These are phyloP conservation scores for Roridomyces roridus DNA, from an alignment of 768 basidiomycete species.

Conservation along the genomic window DNA sequence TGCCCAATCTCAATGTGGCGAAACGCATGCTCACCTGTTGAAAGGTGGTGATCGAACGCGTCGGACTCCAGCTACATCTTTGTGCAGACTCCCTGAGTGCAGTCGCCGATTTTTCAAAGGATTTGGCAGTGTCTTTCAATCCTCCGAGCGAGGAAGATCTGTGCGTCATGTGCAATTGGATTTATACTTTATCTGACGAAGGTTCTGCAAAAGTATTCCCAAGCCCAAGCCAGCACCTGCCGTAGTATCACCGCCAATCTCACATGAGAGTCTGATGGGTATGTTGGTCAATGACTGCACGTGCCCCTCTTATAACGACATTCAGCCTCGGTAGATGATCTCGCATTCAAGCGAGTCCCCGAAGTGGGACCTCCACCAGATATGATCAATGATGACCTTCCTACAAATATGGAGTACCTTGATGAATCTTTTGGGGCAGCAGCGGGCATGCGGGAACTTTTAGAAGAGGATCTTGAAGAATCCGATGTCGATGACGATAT, in stretches of 20 bases:
- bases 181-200: not conserved
- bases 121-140: slow-evolving; percentile 53
- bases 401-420: slow-evolving; percentile 87
- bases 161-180: not conserved
- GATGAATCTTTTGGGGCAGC: slow-evolving; percentile 83
- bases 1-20: slow-evolving; percentile 17
- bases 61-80: slow-evolving; percentile 65
- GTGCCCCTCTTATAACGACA: not conserved
- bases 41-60: slow-evolving; percentile 62
- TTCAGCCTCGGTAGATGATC: slow-evolving; percentile 78
- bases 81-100: slow-evolving; percentile 80
- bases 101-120: slow-evolving; percentile 59
- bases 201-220: slow-evolving; percentile 29
- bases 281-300: slow-evolving; percentile 10
- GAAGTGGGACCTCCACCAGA: slow-evolving; percentile 84
- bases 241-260: slow-evolving; percentile 33
- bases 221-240: slow-evolving; percentile 37
- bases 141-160: slow-evolving; percentile 34
- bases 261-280: slow-evolving; percentile 44
- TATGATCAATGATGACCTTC: slow-evolving; percentile 91
- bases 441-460: slow-evolving; percentile 74
- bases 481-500: slow-evolving; percentile 51
- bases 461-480: slow-evolving; percentile 76
- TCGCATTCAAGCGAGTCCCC: slow-evolving; percentile 78
- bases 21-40: not conserved